Conservation (phyloP, 495 filamentous ascomycete species). For the Talaromyces liani region DNA sequence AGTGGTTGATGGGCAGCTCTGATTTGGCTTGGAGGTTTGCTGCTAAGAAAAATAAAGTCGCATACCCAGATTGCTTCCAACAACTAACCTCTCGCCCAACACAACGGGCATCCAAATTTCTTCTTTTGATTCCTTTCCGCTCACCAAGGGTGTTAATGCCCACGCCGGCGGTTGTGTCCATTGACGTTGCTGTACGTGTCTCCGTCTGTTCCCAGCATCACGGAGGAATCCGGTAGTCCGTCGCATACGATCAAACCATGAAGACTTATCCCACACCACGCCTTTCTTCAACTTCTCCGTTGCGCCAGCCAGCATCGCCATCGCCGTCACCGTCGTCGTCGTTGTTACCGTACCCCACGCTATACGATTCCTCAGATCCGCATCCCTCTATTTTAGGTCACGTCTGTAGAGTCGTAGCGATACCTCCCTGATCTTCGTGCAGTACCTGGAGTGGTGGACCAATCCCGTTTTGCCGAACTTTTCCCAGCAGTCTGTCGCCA, state of each 20-base stretch:
- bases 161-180: background rate
- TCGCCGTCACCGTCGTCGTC: background rate
- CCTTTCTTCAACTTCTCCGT: conserved; percentile 21
- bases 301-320: conserved; percentile 7
- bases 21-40: background rate
- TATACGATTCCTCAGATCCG: background rate
- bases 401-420: background rate
- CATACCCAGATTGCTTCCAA: background rate
- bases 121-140: background rate
- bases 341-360: background rate
- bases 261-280: conserved; percentile 29
- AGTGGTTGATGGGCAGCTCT: background rate
- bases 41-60: background rate
- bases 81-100: background rate
- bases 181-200: conserved; percentile 1
- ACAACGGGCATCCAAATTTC: background rate
- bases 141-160: background rate
- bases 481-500: background rate
- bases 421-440: background rate
- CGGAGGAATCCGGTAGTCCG: background rate
- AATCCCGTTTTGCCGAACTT: background rate
- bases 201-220: background rate
- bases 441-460: background rate
- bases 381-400: background rate
- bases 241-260: conserved; percentile 29